These are phyloP conservation scores for Fusarium austroafricanum DNA, from an alignment of 2,329 filamentous ascomycete species.

Conservation along the genomic window DNA sequence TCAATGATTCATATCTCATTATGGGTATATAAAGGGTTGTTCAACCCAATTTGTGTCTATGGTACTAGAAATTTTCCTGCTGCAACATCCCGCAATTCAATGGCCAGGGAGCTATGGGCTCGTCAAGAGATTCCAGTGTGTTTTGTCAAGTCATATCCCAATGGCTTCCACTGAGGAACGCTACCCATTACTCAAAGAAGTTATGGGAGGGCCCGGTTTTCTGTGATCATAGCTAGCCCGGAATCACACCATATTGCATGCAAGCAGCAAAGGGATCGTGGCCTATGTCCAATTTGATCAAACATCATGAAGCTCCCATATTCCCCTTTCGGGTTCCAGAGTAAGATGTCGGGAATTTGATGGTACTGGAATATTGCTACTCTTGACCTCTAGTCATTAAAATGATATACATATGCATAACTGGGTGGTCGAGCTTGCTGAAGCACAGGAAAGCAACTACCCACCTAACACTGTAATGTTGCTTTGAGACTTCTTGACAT, in stretches of 20 bases:
- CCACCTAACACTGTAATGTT: background rate
- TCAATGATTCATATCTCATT: slow-evolving; percentile 2
- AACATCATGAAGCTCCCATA: background rate
- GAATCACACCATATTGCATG: background rate
- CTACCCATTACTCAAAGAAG: background rate
- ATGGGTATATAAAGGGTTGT: slow-evolving; percentile 5
- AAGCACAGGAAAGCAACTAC: background rate
- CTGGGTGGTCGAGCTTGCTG: background rate
- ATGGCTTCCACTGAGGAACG: background rate
- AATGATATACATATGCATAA: background rate
- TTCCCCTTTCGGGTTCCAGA: background rate
- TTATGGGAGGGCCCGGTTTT: background rate
- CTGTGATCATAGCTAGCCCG: background rate
- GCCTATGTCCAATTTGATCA: background rate
- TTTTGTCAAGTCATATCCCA: background rate
- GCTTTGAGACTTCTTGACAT: background rate
- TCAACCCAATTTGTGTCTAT: background rate
- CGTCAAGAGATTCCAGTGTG: background rate
- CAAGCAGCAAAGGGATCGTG: background rate
- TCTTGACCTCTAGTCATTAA: background rate
- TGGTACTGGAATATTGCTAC: background rate
- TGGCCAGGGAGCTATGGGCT: background rate
- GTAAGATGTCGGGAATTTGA: background rate
- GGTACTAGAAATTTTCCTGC: background rate
- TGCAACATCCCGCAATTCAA: background rate